Percentiles rank a stretch among this genome's conserved stretches.
phyloP scores from a whole-genome alignment of 768 basidiomycete species.

The Sarcodon aspratus region DNA sequence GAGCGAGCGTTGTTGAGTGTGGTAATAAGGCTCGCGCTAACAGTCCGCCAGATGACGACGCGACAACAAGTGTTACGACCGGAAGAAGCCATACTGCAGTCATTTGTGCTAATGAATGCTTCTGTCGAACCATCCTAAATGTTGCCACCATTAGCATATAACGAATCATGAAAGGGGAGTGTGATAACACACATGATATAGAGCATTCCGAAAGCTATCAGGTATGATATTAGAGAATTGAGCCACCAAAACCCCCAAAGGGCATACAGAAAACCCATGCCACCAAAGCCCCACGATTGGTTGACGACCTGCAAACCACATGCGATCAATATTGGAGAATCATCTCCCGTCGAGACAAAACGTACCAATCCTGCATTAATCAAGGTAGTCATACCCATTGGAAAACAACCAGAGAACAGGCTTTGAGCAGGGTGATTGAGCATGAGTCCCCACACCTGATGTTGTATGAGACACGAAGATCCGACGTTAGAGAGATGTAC shows the following conservation, averaged over 20 bases:
- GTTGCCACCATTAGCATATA: not conserved
- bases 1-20: conserved; percentile 24
- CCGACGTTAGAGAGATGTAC: not conserved
- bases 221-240: conserved; percentile 27
- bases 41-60: conserved; percentile 37
- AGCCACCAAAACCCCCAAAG: conserved; percentile 45
- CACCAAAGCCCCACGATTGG: conserved; percentile 24
- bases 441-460: conserved; percentile 18
- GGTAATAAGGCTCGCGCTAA: conserved; percentile 26
- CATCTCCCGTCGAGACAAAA: not conserved
- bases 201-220: conserved; percentile 36
- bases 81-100: conserved; percentile 39
- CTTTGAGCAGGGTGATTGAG: conserved; percentile 29
- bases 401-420: conserved; percentile 30
- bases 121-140: conserved; percentile 31
- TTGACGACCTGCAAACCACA: conserved; percentile 15
- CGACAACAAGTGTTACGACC: conserved; percentile 40
- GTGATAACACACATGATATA: conserved; percentile 31
- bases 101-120: conserved; percentile 27
- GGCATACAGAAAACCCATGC: conserved; percentile 24
- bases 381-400: conserved; percentile 34
- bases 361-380: conserved; percentile 29
- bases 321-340: not conserved
- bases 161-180: not conserved
- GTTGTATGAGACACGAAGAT: not conserved